Conservation (phyloP, 208 protist genomes). For the Leishmania tarentolae region DNA sequence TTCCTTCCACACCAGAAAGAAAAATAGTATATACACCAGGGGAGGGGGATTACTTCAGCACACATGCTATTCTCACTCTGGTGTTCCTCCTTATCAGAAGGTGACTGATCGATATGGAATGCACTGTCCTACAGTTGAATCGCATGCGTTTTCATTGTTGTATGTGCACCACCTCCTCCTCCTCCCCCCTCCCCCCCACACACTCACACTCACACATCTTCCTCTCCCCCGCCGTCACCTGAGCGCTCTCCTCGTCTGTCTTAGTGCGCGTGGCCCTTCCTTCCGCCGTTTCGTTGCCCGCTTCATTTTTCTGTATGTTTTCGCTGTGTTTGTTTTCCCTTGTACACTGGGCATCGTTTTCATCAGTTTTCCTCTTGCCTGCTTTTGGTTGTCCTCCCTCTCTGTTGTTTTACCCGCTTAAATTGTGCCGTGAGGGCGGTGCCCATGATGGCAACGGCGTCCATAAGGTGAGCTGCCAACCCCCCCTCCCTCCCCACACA, state of each 20-base stretch:
- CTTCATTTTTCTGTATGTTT: slow-evolving; percentile 4
- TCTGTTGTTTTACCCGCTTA: neutral
- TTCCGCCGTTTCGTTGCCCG: neutral
- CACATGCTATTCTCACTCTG: neutral
- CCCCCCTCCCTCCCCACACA: too few species aligned
- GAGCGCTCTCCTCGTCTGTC: neutral
- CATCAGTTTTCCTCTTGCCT: neutral
- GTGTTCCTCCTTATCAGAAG: neutral
- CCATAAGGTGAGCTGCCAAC: neutral
- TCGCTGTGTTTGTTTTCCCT: neutral
- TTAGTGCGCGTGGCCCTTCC: neutral
- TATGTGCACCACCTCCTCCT: neutral
- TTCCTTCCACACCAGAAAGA: neutral
- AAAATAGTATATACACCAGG: neutral
- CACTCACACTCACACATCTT: neutral
- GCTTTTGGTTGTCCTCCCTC: neutral
- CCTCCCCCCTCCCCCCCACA: neutral
- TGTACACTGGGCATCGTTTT: neutral
- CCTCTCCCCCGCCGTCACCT: neutral
- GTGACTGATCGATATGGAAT: neutral
- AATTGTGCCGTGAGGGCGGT: neutral
- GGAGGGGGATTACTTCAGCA: neutral
- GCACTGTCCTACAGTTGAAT: neutral
- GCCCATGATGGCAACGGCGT: neutral
- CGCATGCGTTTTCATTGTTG: neutral